Evolutionary conservation across 106 monocot genomes (phyloP), one percentile per base, ranked within the genome.

Genomic region (Allium sativum): DNA sequence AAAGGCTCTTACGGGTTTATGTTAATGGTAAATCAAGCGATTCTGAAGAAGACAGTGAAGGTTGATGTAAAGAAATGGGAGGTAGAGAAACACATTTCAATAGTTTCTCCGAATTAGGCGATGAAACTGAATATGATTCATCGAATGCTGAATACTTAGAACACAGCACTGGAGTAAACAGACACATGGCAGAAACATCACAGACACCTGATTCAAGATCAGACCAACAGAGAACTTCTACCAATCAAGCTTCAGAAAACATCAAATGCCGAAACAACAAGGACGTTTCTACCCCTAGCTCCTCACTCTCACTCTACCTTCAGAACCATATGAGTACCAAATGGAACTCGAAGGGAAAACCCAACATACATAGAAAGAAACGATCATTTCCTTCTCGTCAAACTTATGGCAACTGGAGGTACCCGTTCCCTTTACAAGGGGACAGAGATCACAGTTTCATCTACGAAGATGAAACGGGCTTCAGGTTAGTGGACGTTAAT

Each of bases 331-430:
- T 47, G 47, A 47, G 88, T 53, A 85, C 85, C 44, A 89, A 77
- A 68, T 93, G 93, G 93, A 70, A 82, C 56, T 68, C 85, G 77
- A 93, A 93, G 72, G 85, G 93, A n/a, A 93, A 89, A 55, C 82
- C 88, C 59, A 93, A 93, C 63, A 79, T 57, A 19, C 74, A 91
- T 47, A 47, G 47, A 47, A 8, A 47, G 12, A 47, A 8, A 47
- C 47, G 12, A 47, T 47, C 9, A 12, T n/a, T n/a, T n/a, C n/a
- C n/a, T n/a, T n/a, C n/a, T n/a, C n/a, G n/a, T n/a, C n/a, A n/a
- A 12, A 47, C 9, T 8, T 47, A 47, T 12, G 47, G 47, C 12
- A 47, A 47, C 12, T 47, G 47, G 47, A 47, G 47, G 12, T 47
- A 47, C 12, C 47, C 47, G 8, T 47, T 47, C 12, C 47, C 47